phyloP scores from a whole-genome alignment of 1,139 yeast genomes.

The Lodderomyces pseudojiufengensis region DNA sequence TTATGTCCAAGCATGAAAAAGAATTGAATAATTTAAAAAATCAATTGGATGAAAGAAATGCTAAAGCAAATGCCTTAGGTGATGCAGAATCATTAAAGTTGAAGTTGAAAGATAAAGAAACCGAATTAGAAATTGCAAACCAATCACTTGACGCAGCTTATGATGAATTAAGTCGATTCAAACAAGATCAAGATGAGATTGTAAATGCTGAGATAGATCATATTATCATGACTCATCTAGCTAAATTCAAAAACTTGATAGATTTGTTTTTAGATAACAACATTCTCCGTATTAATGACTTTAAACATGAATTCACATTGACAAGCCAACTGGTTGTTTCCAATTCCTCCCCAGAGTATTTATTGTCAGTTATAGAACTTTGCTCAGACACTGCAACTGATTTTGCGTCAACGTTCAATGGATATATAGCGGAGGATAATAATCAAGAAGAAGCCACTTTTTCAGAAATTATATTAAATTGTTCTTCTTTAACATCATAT shows the following conservation, averaged over 20 bases:
- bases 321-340: conserved; percentile 85
- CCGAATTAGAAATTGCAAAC: conserved; percentile 75
- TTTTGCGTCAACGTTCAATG: conserved; percentile 76
- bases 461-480: conserved; percentile 55
- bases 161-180: conserved; percentile 54
- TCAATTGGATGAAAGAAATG: conserved; percentile 31
- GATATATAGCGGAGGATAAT: conserved; percentile 74
- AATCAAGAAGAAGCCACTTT: conserved; percentile 62
- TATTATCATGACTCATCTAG: conserved; percentile 47
- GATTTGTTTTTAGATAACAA: conserved; percentile 74
- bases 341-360: conserved; percentile 70
- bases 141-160: conserved; percentile 78
- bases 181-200: conserved; percentile 51
- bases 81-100: conserved; percentile 37
- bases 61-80: conserved; percentile 17
- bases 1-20: conserved; percentile 60
- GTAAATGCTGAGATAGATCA: conserved; percentile 59
- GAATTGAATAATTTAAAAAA: conserved; percentile 45
- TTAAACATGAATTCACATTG: conserved; percentile 59
- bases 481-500: conserved; percentile 64
- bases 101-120: conserved; percentile 63
- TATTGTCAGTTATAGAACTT: conserved; percentile 68
- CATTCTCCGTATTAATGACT: conserved; percentile 68
- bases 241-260: conserved; percentile 53
- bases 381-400: conserved; percentile 73